These are phyloP conservation scores for Passalora sequoiae DNA, from an alignment of 2,329 filamentous ascomycete species.

Conservation along the genomic window DNA sequence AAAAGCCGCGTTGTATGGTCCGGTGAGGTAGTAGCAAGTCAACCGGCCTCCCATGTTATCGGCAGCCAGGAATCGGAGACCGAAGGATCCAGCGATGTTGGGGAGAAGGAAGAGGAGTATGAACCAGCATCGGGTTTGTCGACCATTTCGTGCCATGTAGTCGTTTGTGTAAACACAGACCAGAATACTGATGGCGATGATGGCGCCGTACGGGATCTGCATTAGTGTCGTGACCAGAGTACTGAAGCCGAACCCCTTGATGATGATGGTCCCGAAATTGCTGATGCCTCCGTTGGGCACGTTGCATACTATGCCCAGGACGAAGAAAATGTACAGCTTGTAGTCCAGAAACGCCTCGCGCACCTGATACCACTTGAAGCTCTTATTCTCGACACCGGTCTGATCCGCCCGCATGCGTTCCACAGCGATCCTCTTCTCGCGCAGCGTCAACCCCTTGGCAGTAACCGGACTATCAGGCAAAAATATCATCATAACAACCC, in stretches of 20 bases:
- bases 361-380: slow-evolving; percentile 52
- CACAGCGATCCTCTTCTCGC: slow-evolving; percentile 53
- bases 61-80: slow-evolving; percentile 50
- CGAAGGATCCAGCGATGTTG: slow-evolving; percentile 55
- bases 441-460: slow-evolving; percentile 47
- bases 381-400: slow-evolving; percentile 52
- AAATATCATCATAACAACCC: slow-evolving; percentile 47
- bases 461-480: slow-evolving; percentile 46
- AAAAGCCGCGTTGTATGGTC: slow-evolving; percentile 49
- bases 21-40: slow-evolving; percentile 55
- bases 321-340: slow-evolving; percentile 56
- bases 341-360: slow-evolving; percentile 53
- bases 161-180: slow-evolving; percentile 47
- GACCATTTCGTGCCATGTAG: slow-evolving; percentile 27
- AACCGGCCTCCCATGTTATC: slow-evolving; percentile 50
- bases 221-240: slow-evolving; percentile 43
- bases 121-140: slow-evolving; percentile 41
- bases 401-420: slow-evolving; percentile 53
- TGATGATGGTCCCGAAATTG: slow-evolving; percentile 57
- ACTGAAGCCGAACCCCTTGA: slow-evolving; percentile 53
- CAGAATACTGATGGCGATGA: slow-evolving; percentile 49
- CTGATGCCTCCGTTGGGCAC: slow-evolving; percentile 54
- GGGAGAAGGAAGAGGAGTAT: slow-evolving; percentile 54
- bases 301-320: slow-evolving; percentile 49
- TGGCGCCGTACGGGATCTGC: slow-evolving; percentile 31